Percentiles rank a stretch among this genome's conserved stretches.
Evolutionary conservation across 2,329 filamentous ascomycete genomes (phyloP).

Genomic region (Fusarium graminum): DNA sequence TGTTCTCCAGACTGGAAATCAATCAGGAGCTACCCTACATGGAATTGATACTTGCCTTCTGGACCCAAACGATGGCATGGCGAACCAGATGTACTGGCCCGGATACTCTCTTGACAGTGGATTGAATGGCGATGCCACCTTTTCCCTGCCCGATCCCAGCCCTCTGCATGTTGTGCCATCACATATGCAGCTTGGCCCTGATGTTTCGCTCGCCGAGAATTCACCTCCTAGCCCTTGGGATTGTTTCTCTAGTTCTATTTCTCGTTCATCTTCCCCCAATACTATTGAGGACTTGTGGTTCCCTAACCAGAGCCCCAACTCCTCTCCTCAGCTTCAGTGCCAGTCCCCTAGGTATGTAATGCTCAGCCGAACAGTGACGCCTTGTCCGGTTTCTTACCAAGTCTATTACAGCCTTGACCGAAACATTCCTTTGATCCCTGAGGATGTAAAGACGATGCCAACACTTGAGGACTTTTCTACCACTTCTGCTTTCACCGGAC

Average conservation of each 20-base stretch:
- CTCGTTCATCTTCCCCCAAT: constrained; percentile 64
- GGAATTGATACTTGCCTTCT: constrained; percentile 66
- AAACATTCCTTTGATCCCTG: constrained; percentile 50
- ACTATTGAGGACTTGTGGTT: constrained; percentile 64
- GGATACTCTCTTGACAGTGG: constrained; percentile 61
- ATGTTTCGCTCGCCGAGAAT: constrained; percentile 61
- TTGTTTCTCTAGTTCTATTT: constrained; percentile 66
- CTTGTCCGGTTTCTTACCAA: constrained; percentile 43
- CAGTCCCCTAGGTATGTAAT: constrained; percentile 67
- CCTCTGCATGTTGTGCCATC: constrained; percentile 68
- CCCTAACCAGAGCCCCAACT: constrained; percentile 56
- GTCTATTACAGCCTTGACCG: constrained; percentile 49
- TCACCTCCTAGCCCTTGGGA: constrained; percentile 67
- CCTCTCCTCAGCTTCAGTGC: constrained; percentile 63
- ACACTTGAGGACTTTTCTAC: constrained; percentile 50
- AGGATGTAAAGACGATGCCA: constrained; percentile 45
- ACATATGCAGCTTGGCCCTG: constrained; percentile 68
- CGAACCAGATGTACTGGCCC: constrained; percentile 65
- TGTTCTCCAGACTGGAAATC: constrained; percentile 58
- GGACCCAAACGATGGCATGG: constrained; percentile 61
- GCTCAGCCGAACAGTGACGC: constrained; percentile 13
- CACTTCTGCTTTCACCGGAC: constrained; percentile 56
- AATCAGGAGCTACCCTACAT: constrained; percentile 56
- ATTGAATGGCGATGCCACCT: constrained; percentile 57
- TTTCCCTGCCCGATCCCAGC: constrained; percentile 59